Evolutionary conservation across 2,329 filamentous ascomycete genomes (phyloP).

Genomic region (Byssochlamys sp.): DNA sequence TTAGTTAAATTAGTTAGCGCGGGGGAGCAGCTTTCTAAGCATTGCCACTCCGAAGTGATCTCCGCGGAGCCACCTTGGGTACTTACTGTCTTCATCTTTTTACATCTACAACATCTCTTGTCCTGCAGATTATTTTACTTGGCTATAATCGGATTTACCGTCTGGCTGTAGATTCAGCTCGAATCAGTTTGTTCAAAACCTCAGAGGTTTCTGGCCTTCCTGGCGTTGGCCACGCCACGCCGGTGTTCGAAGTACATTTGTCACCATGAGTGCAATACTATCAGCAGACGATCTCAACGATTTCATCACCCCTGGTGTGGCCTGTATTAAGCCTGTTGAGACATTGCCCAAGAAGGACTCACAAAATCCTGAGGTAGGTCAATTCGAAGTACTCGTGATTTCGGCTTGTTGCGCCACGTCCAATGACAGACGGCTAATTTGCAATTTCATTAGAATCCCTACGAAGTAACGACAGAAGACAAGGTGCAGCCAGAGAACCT

Average conservation of each 20-base stretch:
- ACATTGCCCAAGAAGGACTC: conserved; percentile 62
- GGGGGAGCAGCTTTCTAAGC: neutral
- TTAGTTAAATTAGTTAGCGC: neutral
- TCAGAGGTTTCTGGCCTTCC: neutral
- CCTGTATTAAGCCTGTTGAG: conserved; percentile 95
- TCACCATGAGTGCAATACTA: conserved; percentile 86
- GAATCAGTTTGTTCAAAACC: neutral
- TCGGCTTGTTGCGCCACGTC: neutral
- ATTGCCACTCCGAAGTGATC: neutral
- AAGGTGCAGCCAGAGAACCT: conserved; percentile 50
- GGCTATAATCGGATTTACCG: too few species aligned
- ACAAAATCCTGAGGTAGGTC: conserved; percentile 36
- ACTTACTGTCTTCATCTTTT: neutral
- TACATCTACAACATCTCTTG: neutral
- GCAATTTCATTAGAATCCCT: conserved; percentile 40
- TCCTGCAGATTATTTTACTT: too few species aligned
- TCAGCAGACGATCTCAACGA: conserved; percentile 96
- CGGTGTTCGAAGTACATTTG: neutral
- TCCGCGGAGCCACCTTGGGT: neutral
- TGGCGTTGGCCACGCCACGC: neutral
- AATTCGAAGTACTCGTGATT: neutral
- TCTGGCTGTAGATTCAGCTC: neutral
- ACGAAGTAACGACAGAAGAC: conserved; percentile 92
- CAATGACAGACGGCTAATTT: conserved; percentile 12
- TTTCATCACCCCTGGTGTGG: conserved; percentile 94